Evolutionary conservation across 176 grass and related monocot genomes (phyloP), one percentile per base, ranked within the genome.

Genomic region (Phoenix roebelenii): DNA sequence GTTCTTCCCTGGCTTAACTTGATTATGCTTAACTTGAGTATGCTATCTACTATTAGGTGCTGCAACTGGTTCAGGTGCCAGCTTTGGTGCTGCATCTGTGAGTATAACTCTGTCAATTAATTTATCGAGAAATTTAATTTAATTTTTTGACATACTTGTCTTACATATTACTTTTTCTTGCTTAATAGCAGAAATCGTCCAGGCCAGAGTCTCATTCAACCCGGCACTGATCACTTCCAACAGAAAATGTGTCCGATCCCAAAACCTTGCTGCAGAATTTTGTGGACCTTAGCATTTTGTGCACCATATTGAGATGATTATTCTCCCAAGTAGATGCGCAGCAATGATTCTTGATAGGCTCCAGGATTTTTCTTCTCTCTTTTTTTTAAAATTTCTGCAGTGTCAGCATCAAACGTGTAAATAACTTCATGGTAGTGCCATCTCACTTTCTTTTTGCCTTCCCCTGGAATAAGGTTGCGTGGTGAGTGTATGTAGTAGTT

Each of bases 61-160:
- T 24, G 84, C 78, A 63, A 88, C 73, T 61, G 81, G 71, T 73
- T 92, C 87, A 7, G 93, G 93, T 69, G 80, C 87, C 52, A 98
- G 87, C 67, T 88, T 98, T 28, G 93, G 81, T 50, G 84, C 77
- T 68, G 74, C 87, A 77, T 85, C 87, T 52, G 93, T 92, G 57
- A 89, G 93, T 92, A 58, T 17, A 82, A 17, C 52, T 7, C 16
- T 54, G 4, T 57, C 3, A 7, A 52, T 65, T 17, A 65, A 44
- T 3, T 12, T 14, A 14, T 44, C 39, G 14, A 17, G 39, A 15
- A 15, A 19, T 55, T 23, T 67, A 4, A 5, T 5, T 30, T 54
- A 29, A 12, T 51, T 54, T 75, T 70, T 20, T 7, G 39, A 53
- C 51, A 1, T 58, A 28, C 10, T 44, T 2, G 14, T 44, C 7